Conservation (phyloP, 441 rosid species). For the Populus hybrid region DNA sequence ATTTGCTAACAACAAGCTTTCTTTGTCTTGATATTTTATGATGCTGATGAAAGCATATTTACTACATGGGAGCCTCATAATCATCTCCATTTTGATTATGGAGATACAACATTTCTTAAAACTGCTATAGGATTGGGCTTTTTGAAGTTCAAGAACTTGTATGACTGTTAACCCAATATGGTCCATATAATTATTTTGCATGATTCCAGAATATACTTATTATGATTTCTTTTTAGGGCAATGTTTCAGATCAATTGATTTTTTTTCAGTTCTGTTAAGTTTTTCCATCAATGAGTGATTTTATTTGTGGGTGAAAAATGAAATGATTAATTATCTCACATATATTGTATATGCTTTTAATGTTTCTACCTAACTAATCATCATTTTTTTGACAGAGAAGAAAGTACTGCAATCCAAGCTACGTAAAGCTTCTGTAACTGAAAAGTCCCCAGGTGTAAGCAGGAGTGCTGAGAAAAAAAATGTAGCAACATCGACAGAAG, state of each 20-base stretch:
- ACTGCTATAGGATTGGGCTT: neutral
- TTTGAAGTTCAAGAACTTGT: neutral
- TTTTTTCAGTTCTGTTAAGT: neutral
- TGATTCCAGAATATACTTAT: neutral
- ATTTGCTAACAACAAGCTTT: too few species aligned
- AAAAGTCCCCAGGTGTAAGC: conserved; percentile 41
- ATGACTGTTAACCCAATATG: neutral
- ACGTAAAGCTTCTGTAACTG: conserved; percentile 61
- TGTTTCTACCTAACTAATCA: conserved; percentile 15
- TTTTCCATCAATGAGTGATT: neutral
- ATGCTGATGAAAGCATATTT: conserved; percentile 1
- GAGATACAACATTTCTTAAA: neutral
- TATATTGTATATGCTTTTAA: neutral
- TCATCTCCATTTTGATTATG: neutral
- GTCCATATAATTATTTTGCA: neutral
- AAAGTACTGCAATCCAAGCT: conserved; percentile 82
- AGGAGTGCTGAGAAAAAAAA: conserved; percentile 49
- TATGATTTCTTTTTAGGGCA: neutral
- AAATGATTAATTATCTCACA: conserved; percentile 1
- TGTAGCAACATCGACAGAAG: conserved; percentile 79
- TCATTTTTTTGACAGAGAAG: conserved; percentile 65
- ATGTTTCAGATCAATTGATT: neutral
- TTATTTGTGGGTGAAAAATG: neutral
- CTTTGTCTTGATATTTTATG: neutral
- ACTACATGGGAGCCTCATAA: neutral